A percentile compares a stretch with the other conserved stretches of the same genome.
phyloP scores from a whole-genome alignment of 2,329 filamentous ascomycete species.

The Trichoderma lentiforme region DNA sequence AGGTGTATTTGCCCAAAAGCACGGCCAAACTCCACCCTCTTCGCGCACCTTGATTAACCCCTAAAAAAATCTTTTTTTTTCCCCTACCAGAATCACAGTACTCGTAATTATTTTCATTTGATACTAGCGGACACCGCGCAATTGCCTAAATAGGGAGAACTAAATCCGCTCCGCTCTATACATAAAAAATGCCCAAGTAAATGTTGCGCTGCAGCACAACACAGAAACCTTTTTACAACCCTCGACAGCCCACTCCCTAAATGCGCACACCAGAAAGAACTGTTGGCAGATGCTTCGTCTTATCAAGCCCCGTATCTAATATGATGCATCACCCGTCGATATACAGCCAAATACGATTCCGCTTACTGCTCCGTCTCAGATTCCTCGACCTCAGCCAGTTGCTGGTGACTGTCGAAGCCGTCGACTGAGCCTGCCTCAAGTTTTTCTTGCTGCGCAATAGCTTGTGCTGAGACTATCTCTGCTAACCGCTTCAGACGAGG shows the following conservation, averaged over 20 bases:
- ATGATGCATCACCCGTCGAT: constrained; percentile 20
- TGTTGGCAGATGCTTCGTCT: background rate
- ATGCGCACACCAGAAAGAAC: constrained; percentile 6
- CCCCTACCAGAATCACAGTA: background rate
- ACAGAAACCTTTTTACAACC: constrained; percentile 7
- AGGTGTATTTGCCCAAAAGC: background rate
- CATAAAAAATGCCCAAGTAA: constrained; percentile 16
- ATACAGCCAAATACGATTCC: background rate
- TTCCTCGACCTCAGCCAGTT: constrained; percentile 52
- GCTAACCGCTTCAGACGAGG: constrained; percentile 90
- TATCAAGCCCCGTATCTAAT: background rate
- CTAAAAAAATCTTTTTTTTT: background rate
- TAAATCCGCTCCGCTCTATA: constrained; percentile 18
- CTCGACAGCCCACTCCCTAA: constrained; percentile 4
- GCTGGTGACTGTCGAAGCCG: constrained; percentile 48
- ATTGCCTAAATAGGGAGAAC: constrained; percentile 24
- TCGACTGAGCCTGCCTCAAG: constrained; percentile 54
- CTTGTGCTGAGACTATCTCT: constrained; percentile 97
- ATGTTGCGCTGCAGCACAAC: constrained; percentile 5
- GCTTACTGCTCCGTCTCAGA: constrained; percentile 26
- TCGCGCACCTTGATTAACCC: background rate
- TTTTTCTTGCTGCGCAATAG: constrained; percentile 92
- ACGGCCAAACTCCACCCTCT: constrained; percentile 10
- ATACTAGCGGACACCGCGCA: constrained; percentile 15
- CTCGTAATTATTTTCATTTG: constrained; percentile 13